These are phyloP conservation scores for Populus hybrid DNA, from an alignment of 441 rosid genomes.

Conservation along the genomic window DNA sequence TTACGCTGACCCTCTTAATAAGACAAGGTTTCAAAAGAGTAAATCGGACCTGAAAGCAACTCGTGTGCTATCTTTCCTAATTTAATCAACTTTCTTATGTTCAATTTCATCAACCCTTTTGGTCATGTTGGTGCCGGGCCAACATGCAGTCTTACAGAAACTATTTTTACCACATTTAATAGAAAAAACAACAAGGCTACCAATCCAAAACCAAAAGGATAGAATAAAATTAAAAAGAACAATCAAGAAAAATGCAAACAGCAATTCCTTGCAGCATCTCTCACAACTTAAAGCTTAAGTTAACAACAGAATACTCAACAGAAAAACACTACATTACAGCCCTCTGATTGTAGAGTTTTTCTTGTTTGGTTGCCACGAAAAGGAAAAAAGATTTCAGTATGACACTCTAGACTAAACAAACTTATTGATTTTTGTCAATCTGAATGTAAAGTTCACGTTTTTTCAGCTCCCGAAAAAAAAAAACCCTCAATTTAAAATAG, in stretches of 20 bases:
- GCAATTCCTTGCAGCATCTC: not conserved
- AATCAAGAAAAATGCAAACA: not conserved
- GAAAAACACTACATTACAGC: not conserved
- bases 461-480: not conserved
- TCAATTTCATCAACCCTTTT: not conserved
- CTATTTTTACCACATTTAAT: not conserved
- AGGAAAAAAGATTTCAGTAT: not conserved
- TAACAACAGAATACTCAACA: not conserved
- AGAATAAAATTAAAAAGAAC: too few species aligned
- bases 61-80: not conserved
- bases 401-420: not conserved
- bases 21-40: not conserved
- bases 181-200: not conserved
- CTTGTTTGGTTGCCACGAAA: not conserved
- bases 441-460: not conserved
- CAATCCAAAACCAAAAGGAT: not conserved
- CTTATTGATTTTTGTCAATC: not conserved
- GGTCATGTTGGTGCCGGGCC: not conserved
- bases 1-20: not conserved
- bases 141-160: not conserved
- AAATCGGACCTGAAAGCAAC: constrained; percentile 10
- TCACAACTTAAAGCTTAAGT: not conserved
- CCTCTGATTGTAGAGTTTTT: not conserved
- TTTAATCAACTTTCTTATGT: not conserved
- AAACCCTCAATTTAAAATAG: constrained; percentile 3